Evolutionary conservation across 208 protist species (phyloP), one percentile per base, ranked within the genome.

Genomic region (Naegleria fowleri): DNA sequence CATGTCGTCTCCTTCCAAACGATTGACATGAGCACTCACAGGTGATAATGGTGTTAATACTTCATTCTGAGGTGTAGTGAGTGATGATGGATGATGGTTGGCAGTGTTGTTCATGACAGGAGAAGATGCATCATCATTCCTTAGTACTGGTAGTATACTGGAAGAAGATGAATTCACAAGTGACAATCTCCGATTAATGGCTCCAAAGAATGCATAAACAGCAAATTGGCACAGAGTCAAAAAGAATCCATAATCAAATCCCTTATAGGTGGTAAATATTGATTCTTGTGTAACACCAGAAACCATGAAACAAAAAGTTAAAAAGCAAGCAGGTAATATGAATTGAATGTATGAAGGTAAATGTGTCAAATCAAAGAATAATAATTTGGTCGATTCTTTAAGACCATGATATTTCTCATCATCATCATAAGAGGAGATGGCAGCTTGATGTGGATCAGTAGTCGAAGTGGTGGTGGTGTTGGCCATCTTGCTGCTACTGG

Each of bases 191-290:
- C 58, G 3, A n/a, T 87, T 29, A 16, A 87, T 33, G 25, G 84
- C 84, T 22, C 19, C 43, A 29, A 16, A 58, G 13, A 58, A n/a
- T 58, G 41, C 13, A 33, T 55, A 90, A 41, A 83, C 15, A 0
- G 29, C 11, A 2, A 86, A 67, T 58, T 90, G 88, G 38, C 41
- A 40, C 6, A 90, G 38, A 33, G 88, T 58, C 29, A 86, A 15
- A 76, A 90, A 90, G n/a, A 90, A 86, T 58, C 76, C 88, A 90
- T 39, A 90, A 33, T 76, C n/a, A 76, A 90, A 90, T 7, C 29
- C 51, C 51, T 67, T 13, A 15, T 86, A 86, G 0, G 6, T 7
- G 7, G 29, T 36, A n/a, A 79, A 90, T 79, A 90, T 11, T 76
- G 59, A 90, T 43, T 90, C 88, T 51, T 90, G 39, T 83, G 13